These are phyloP conservation scores for Kandelia obovata DNA, from an alignment of 345 rosid genomes.

Conservation along the genomic window DNA sequence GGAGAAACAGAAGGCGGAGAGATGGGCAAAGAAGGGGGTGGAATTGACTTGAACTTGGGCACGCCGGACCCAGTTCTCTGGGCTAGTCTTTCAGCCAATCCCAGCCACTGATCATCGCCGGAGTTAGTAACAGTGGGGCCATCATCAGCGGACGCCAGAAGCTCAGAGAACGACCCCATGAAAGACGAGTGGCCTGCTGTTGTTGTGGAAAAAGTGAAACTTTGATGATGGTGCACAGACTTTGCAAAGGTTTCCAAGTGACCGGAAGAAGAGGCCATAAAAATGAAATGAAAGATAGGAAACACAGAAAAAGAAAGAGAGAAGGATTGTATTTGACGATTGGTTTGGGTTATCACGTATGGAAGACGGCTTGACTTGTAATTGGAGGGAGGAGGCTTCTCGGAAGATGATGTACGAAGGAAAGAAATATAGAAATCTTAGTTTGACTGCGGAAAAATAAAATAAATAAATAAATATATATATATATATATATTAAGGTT, in stretches of 20 bases:
- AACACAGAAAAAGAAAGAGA: not conserved
- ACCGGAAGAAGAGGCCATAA: constrained; percentile 42
- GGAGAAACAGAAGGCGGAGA: constrained; percentile 69
- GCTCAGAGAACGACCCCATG: constrained; percentile 55
- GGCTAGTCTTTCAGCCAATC: constrained; percentile 40
- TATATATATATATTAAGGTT: no score
- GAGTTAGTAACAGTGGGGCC: constrained; percentile 1
- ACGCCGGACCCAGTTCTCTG: constrained; percentile 66
- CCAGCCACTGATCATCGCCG: constrained; percentile 2
- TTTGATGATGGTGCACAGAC: constrained; percentile 19
- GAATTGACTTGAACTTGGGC: constrained; percentile 78
- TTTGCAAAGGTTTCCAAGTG: constrained; percentile 36
- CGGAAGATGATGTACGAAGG: not conserved
- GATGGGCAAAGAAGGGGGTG: constrained; percentile 76
- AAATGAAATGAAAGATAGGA: not conserved
- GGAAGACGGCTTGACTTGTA: not conserved
- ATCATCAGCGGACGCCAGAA: constrained; percentile 40
- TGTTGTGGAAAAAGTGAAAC: constrained; percentile 27
- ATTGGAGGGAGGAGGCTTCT: constrained; percentile 2
- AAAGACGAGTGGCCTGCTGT: constrained; percentile 12
- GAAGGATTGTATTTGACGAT: not conserved
- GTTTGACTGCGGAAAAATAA: not conserved
- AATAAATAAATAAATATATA: no score
- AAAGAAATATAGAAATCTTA: no score
- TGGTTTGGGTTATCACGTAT: constrained; percentile 4